These are phyloP conservation scores for Leccinellum albellum DNA, from an alignment of 768 basidiomycete genomes.

Conservation along the genomic window DNA sequence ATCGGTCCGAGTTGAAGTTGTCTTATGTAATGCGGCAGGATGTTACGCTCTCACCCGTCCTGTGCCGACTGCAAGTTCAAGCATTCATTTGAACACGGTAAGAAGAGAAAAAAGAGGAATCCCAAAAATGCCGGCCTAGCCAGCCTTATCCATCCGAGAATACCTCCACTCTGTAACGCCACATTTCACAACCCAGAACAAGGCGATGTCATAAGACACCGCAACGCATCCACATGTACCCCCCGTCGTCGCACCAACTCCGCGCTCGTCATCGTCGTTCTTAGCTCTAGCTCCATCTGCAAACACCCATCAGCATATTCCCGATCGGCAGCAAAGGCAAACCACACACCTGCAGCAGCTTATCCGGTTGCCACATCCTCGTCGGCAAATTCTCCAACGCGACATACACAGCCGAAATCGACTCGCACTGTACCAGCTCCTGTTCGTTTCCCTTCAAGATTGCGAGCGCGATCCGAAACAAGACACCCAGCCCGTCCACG, in stretches of 20 bases:
- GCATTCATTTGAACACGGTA: too few relatives aligned
- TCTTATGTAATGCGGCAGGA: too few relatives aligned
- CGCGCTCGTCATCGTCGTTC: constrained; percentile 45
- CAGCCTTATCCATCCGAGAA: too few relatives aligned
- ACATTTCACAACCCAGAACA: not conserved
- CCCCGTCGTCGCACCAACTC: constrained; percentile 50
- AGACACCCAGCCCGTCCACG: constrained; percentile 85
- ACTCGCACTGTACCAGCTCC: constrained; percentile 80
- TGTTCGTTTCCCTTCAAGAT: constrained; percentile 81
- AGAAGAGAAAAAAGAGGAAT: too few relatives aligned
- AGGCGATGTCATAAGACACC: not conserved
- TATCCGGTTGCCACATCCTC: constrained; percentile 91
- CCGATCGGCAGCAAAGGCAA: too few relatives aligned
- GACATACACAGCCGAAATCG: constrained; percentile 85
- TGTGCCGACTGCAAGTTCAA: too few relatives aligned
- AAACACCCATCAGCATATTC: too few relatives aligned
- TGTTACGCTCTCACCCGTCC: too few relatives aligned
- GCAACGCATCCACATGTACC: not conserved
- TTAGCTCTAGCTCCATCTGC: constrained; percentile 58
- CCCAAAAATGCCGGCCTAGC: too few relatives aligned
- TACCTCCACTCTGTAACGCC: not conserved
- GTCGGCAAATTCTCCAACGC: constrained; percentile 87
- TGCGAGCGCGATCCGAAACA: constrained; percentile 86
- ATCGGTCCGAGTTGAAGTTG: too few relatives aligned
- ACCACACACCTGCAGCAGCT: constrained; percentile 88